Evolutionary conservation across 106 monocot species (phyloP).

Genomic region (Ottelia alismoides): DNA sequence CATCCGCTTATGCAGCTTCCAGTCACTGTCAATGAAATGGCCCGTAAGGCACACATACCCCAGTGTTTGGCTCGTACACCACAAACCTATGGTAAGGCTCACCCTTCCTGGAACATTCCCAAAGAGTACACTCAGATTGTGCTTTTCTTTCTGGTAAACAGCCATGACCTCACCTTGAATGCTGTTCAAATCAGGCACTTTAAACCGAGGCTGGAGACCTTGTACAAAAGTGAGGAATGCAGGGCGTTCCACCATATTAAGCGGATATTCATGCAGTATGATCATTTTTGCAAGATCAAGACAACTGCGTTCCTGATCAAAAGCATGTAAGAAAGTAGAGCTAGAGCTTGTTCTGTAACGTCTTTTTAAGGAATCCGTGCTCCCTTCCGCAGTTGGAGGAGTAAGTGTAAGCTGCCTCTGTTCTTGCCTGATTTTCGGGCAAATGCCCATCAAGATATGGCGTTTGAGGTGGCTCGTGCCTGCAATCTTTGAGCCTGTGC

Average conservation of each 20-base stretch:
- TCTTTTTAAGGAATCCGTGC: constrained; percentile 6
- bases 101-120: constrained; percentile 45
- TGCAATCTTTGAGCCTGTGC: constrained; percentile 11
- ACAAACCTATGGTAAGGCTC: constrained; percentile 57
- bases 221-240: constrained; percentile 52
- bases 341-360: constrained; percentile 5
- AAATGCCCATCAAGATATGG: constrained; percentile 5
- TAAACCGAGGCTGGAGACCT: constrained; percentile 72
- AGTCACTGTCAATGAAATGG: constrained; percentile 70
- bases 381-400: not conserved
- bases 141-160: constrained; percentile 59
- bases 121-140: constrained; percentile 35
- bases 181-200: constrained; percentile 25
- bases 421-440: constrained; percentile 8
- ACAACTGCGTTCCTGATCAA: constrained; percentile 26
- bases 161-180: constrained; percentile 45
- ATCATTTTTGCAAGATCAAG: constrained; percentile 71
- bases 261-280: constrained; percentile 74
- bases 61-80: constrained; percentile 76
- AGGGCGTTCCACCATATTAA: constrained; percentile 59
- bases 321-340: no score
- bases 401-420: constrained; percentile 4
- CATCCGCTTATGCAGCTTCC: constrained; percentile 63
- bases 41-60: constrained; percentile 65
- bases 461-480: constrained; percentile 17